Conservation (phyloP, 805 yeast species). For the Candida chilensis region DNA sequence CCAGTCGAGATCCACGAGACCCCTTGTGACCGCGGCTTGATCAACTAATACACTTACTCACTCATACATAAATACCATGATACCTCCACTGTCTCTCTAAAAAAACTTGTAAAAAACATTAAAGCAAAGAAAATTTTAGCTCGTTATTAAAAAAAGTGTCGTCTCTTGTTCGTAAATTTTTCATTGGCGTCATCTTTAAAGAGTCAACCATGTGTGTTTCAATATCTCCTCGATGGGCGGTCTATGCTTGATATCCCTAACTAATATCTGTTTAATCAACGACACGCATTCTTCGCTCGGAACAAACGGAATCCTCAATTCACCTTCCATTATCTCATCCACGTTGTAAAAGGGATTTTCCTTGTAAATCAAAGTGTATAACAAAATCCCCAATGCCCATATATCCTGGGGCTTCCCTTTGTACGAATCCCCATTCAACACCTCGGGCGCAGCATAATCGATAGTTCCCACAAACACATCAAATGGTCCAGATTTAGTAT, state of each 20-base stretch:
- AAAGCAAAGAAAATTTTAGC: no score
- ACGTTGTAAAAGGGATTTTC: conserved; percentile 95
- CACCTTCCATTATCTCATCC: conserved; percentile 92
- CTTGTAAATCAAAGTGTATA: conserved; percentile 84
- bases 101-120: no score
- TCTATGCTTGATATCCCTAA: conserved; percentile 56
- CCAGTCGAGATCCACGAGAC: no score
- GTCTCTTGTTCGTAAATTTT: no score
- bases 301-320: conserved; percentile 60
- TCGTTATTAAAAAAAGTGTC: no score
- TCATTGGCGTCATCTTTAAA: no score
- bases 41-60: no score
- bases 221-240: conserved; percentile 68
- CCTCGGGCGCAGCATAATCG: conserved; percentile 97
- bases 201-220: conserved; percentile 59
- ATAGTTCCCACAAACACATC: conserved; percentile 97
- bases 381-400: conserved; percentile 91
- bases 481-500: conserved; percentile 84
- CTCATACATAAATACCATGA: no score
- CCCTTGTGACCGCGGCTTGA: no score
- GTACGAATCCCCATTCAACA: conserved; percentile 78
- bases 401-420: conserved; percentile 93
- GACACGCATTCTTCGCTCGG: conserved; percentile 52
- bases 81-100: no score
- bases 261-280: conserved; percentile 56